These are phyloP conservation scores for Cruciata laevipes DNA, from an alignment of 257 asterid genomes.

Conservation along the genomic window DNA sequence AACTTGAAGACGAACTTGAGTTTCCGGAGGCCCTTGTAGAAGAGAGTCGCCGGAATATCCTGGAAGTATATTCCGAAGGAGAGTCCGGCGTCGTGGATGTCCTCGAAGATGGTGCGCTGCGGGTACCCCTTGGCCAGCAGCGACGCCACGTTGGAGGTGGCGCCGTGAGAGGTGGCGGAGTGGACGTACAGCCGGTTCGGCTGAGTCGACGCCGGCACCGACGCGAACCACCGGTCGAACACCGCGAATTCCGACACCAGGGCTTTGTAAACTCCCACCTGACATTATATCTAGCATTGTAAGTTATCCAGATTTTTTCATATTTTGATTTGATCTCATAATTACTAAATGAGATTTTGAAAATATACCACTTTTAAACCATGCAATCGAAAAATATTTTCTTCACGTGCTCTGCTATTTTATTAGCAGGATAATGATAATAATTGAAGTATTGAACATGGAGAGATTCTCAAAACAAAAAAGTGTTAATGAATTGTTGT, in stretches of 20 bases:
- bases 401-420: no score
- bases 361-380: no score
- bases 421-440: no score
- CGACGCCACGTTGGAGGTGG: slow-evolving; percentile 57
- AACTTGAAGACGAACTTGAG: slow-evolving; percentile 51
- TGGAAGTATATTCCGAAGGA: slow-evolving; percentile 71
- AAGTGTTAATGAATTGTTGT: neutral
- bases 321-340: no score
- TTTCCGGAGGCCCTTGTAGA: slow-evolving; percentile 55
- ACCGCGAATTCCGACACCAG: slow-evolving; percentile 77
- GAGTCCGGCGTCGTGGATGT: slow-evolving; percentile 42
- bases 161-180: slow-evolving; percentile 91
- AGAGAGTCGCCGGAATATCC: slow-evolving; percentile 75
- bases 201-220: slow-evolving; percentile 88
- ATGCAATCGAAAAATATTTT: no score
- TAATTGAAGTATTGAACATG: no score
- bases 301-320: no score
- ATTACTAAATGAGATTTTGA: no score
- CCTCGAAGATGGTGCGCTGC: slow-evolving; percentile 79
- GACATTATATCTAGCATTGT: no score
- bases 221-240: slow-evolving; percentile 89
- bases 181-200: slow-evolving; percentile 88
- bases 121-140: slow-evolving; percentile 61
- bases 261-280: slow-evolving; percentile 61
- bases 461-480: neutral